phyloP scores from a whole-genome alignment of 768 basidiomycete genomes.

The Peribolospora kevripleyi region DNA sequence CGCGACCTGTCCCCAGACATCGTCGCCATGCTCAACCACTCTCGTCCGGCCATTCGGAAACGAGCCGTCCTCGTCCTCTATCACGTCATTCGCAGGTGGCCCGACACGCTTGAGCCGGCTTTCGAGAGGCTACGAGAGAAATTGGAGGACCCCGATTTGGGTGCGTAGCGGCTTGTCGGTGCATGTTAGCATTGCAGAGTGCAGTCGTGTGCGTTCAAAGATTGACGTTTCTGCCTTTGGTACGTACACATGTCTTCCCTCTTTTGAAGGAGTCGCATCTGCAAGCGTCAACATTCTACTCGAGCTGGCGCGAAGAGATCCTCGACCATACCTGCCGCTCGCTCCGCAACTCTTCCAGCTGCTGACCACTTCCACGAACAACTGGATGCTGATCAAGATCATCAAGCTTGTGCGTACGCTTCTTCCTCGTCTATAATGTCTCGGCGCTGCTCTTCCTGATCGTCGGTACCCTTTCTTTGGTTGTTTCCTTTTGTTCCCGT shows the following conservation, averaged over 20 bases:
- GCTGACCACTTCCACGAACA: constrained; percentile 79
- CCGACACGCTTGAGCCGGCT: constrained; percentile 43
- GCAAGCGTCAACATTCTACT: constrained; percentile 84
- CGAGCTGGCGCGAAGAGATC: constrained; percentile 60
- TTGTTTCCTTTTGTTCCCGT: constrained; percentile 3
- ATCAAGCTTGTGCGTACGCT: constrained; percentile 53
- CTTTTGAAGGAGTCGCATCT: constrained; percentile 51
- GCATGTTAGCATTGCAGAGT: too few relatives aligned
- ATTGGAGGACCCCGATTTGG: constrained; percentile 43
- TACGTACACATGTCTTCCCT: background rate
- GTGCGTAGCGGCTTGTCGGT: too few relatives aligned
- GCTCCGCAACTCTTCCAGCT: constrained; percentile 86
- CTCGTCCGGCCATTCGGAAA: constrained; percentile 65
- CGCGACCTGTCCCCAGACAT: constrained; percentile 70
- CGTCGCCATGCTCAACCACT: constrained; percentile 67
- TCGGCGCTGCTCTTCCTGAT: too few relatives aligned
- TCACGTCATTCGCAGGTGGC: constrained; percentile 56
- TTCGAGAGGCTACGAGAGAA: constrained; percentile 51
- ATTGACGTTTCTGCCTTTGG: background rate
- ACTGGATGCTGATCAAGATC: constrained; percentile 99
- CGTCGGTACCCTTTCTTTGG: background rate
- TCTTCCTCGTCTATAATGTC: background rate
- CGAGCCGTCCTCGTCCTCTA: constrained; percentile 65
- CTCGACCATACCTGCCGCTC: constrained; percentile 53
- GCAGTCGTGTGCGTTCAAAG: background rate